Percentiles rank a stretch among this genome's conserved stretches.
Evolutionary conservation across 768 basidiomycete genomes (phyloP).

Genomic region (Goffeauzyma gilvescens): DNA sequence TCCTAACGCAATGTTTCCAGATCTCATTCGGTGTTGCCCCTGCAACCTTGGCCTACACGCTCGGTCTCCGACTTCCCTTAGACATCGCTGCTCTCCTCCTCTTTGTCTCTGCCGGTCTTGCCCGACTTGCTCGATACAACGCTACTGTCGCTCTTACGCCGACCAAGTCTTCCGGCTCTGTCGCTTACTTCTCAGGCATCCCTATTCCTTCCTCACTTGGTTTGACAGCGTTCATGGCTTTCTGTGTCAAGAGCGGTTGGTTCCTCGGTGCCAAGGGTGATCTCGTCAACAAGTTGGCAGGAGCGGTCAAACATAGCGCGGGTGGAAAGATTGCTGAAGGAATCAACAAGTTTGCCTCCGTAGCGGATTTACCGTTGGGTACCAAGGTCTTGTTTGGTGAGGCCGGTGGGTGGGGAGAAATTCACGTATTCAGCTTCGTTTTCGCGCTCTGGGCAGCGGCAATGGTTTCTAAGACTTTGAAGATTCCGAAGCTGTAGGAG

Average conservation of each 20-base stretch:
- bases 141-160: slow-evolving; percentile 89
- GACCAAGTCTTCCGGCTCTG: slow-evolving; percentile 66
- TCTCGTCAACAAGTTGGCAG: neutral
- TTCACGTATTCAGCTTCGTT: slow-evolving; percentile 61
- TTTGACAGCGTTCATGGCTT: slow-evolving; percentile 59
- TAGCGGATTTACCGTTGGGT: slow-evolving; percentile 37
- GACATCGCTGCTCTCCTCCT: slow-evolving; percentile 70
- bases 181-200: slow-evolving; percentile 89
- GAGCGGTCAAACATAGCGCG: slow-evolving; percentile 31
- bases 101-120: slow-evolving; percentile 91
- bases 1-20: slow-evolving; percentile 33
- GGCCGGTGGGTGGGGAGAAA: slow-evolving; percentile 36
- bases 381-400: slow-evolving; percentile 21
- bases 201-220: slow-evolving; percentile 80
- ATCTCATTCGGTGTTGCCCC: slow-evolving; percentile 97
- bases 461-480: slow-evolving; percentile 95
- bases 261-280: slow-evolving; percentile 51
- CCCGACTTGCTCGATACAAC: slow-evolving; percentile 92
- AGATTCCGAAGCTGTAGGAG: too few relatives aligned
- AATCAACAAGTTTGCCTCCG: slow-evolving; percentile 2
- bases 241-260: slow-evolving; percentile 70
- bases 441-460: slow-evolving; percentile 76
- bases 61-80: slow-evolving; percentile 76
- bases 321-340: slow-evolving; percentile 34
- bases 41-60: slow-evolving; percentile 70